Conservation (phyloP, 805 yeast genomes). For the Wickerhamomyces queroliae region DNA sequence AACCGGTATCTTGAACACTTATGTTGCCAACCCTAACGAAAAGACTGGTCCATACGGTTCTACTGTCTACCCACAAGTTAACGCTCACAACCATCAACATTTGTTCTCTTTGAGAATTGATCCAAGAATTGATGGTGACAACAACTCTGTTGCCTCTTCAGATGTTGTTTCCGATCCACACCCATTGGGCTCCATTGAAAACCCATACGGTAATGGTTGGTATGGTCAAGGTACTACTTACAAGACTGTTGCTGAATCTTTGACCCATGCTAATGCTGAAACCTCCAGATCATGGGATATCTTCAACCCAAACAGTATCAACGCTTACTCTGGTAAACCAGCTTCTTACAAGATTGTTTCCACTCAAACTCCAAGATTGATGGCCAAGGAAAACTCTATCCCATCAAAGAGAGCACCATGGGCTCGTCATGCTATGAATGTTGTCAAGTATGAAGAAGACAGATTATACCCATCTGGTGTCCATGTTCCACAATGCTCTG, state of each 20-base stretch:
- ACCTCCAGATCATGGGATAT: constrained; percentile 75
- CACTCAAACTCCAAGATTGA: constrained; percentile 63
- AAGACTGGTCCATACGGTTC: constrained; percentile 75
- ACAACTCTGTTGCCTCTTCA: constrained; percentile 63
- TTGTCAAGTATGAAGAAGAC: constrained; percentile 67
- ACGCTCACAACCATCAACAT: constrained; percentile 87
- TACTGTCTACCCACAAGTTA: constrained; percentile 70
- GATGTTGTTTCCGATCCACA: constrained; percentile 58
- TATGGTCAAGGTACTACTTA: constrained; percentile 58
- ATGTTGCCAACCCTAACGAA: constrained; percentile 57
- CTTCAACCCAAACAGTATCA: constrained; percentile 62
- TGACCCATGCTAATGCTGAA: constrained; percentile 52
- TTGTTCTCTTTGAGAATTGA: constrained; percentile 71
- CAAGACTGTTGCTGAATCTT: constrained; percentile 62
- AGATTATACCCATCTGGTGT: constrained; percentile 79
- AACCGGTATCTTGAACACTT: constrained; percentile 80
- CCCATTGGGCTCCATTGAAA: constrained; percentile 61
- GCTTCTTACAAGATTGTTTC: constrained; percentile 74
- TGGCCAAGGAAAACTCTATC: constrained; percentile 69
- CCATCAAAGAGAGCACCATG: constrained; percentile 81
- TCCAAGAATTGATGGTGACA: constrained; percentile 78
- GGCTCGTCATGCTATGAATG: constrained; percentile 63
- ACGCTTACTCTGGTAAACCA: constrained; percentile 70
- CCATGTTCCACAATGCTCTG: constrained; percentile 69
- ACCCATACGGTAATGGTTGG: constrained; percentile 77